Conservation (phyloP, 768 basidiomycete species). For the Tylopilus sp. region DNA sequence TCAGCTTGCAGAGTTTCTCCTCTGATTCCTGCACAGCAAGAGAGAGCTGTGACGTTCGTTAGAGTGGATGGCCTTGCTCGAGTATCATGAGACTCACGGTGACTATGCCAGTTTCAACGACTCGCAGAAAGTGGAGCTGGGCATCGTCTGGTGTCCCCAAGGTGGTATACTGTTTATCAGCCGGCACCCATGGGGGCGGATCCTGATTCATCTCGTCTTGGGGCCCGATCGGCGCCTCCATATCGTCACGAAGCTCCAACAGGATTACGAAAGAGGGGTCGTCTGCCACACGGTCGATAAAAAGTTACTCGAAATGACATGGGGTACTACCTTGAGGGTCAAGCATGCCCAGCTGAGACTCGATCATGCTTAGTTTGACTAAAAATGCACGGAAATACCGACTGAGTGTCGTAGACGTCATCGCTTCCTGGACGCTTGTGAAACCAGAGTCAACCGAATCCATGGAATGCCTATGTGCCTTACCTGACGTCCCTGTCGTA, state of each 20-base stretch:
- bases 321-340: conserved; percentile 45
- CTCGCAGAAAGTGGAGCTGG: conserved; percentile 71
- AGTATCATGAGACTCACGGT: conserved; percentile 46
- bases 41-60: conserved; percentile 49
- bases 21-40: conserved; percentile 79
- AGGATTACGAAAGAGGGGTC: conserved; percentile 79
- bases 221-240: conserved; percentile 47
- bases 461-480: conserved; percentile 1
- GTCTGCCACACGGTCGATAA: conserved; percentile 36
- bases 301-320: not conserved
- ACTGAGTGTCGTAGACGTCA: conserved; percentile 58
- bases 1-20: conserved; percentile 47
- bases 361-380: conserved; percentile 75
- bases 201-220: conserved; percentile 49
- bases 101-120: conserved; percentile 81
- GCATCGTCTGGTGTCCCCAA: conserved; percentile 58
- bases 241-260: conserved; percentile 73
- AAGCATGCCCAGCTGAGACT: conserved; percentile 63
- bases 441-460: conserved; percentile 1
- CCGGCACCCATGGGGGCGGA: conserved; percentile 79
- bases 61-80: not conserved
- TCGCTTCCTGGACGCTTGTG: conserved; percentile 64
- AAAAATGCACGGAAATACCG: conserved; percentile 83
- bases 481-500: conserved; percentile 72
- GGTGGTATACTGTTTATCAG: conserved; percentile 66